phyloP scores from a whole-genome alignment of 768 basidiomycete genomes.

The Mycena galericulata region DNA sequence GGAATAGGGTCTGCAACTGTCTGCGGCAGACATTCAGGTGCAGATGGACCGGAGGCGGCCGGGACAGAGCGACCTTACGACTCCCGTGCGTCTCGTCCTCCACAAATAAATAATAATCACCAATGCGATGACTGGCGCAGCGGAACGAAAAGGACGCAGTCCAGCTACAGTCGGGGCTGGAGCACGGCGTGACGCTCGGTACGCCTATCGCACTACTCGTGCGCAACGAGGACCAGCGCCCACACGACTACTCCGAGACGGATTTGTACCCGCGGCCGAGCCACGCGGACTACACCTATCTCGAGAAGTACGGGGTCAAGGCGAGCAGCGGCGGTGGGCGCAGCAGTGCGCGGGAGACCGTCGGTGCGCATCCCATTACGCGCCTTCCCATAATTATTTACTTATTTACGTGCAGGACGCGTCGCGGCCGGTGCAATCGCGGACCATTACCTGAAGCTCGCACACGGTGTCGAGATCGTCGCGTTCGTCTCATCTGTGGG shows the following conservation, averaged over 20 bases:
- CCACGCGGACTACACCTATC: conserved; percentile 98
- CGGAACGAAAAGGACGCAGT: conserved; percentile 97
- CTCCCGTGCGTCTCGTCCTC: conserved; percentile 73
- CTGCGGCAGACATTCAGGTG: conserved; percentile 86
- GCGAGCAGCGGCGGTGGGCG: conserved; percentile 97
- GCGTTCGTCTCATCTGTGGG: conserved; percentile 98
- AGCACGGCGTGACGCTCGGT: conserved; percentile 94
- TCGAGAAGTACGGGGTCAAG: conserved; percentile 97
- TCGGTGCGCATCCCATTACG: conserved; percentile 63
- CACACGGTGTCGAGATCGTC: conserved; percentile 92
- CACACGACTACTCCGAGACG: conserved; percentile 98
- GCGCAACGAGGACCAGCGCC: conserved; percentile 97
- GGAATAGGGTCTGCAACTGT: conserved; percentile 82
- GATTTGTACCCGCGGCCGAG: conserved; percentile 97
- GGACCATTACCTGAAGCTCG: conserved; percentile 91
- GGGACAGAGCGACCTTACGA: conserved; percentile 96
- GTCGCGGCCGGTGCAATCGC: conserved; percentile 99
- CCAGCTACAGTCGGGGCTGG: conserved; percentile 92
- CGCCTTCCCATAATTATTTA: conserved; percentile 4
- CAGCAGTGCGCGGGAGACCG: conserved; percentile 95
- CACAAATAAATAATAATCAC: not conserved
- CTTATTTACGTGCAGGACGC: conserved; percentile 65
- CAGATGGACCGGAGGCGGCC: conserved; percentile 94
- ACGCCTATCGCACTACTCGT: conserved; percentile 98
- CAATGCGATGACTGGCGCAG: conserved; percentile 50